Base-by-base conservation (phyloP, 2,329 filamentous ascomycete species). In the Aspergillus tamarii region DNA sequence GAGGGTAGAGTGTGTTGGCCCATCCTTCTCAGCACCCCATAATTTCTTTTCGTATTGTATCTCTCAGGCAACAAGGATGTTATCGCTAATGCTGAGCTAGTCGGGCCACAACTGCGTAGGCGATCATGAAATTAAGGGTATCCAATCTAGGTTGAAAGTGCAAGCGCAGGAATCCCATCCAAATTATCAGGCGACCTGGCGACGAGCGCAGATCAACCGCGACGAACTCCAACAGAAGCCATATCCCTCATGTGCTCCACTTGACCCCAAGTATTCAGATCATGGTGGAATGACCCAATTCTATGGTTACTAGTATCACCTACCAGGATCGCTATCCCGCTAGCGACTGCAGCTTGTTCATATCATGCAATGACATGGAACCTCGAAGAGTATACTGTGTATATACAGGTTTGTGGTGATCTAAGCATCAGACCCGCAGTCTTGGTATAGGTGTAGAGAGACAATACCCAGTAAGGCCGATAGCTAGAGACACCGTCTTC, bases 61-160 rank as follows among this genome's bases (percentile, higher is more conserved):
- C 14, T 39, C 52, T 39, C 32, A 54, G 52, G 11, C 14, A 54
- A 36, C 30, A 11, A 39, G 23, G 41, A 10, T 12, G 30, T 59
- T 19, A 10, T 50, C 43, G 43, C 16, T 21, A 14, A 10, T 50
- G 12, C 30, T 14, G 45, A 41, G 4, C n/a, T 32, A 14, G 45
- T 7, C 45, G 23, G 21, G 48, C 4, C 28, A 28, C 14, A 19
- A 43, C 54, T 60, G 34, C 19, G 32, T 19, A 60, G 58, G 26
- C 36, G 58, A 60, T 60, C 58, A 54, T 23, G 21, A 45, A 53
- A 34, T 36, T 34, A 21, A 41, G n/a, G 28, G n/a, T 19, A 53
- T 54, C 26, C 26, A 39, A 36, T 26, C 46, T 52, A 26, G 48
- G 8, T 21, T 28, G 58, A 28, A 41, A 14, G 23, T 36, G 43